A percentile compares a stretch with the other conserved stretches of the same genome.
phyloP scores from a whole-genome alignment of 225 moss, liverwort and hornwort species.

The Asterella californica region DNA sequence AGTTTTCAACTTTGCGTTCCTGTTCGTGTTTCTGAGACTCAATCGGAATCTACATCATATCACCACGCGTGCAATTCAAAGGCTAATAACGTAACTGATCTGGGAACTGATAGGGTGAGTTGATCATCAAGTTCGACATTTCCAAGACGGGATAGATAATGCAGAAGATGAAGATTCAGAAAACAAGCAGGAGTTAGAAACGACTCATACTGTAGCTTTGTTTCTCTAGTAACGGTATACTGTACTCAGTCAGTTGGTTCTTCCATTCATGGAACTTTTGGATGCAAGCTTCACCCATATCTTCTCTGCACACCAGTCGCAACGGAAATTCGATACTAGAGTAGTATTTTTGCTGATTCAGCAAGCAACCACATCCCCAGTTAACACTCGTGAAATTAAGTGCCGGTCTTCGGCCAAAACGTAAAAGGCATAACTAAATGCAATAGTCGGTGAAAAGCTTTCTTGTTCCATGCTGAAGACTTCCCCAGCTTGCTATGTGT shows the following conservation, averaged over 20 bases:
- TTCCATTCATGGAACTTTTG: conserved; percentile 79
- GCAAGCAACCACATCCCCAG: not conserved
- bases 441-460: no score
- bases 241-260: conserved; percentile 85
- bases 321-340: not conserved
- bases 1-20: conserved; percentile 76
- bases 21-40: conserved; percentile 78
- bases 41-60: conserved; percentile 58
- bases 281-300: conserved; percentile 64
- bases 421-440: not conserved
- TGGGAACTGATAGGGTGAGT: not conserved
- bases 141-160: not conserved
- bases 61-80: not conserved
- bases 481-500: not conserved
- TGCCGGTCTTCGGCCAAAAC: not conserved
- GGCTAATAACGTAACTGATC: not conserved
- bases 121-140: not conserved
- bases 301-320: conserved; percentile 54
- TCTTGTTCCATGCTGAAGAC: not conserved
- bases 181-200: not conserved
- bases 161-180: not conserved
- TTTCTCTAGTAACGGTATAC: not conserved
- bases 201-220: not conserved
- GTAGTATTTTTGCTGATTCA: not conserved
- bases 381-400: not conserved